phyloP scores from a whole-genome alignment of 495 filamentous ascomycete genomes.

The Sporormia fimetaria region DNA sequence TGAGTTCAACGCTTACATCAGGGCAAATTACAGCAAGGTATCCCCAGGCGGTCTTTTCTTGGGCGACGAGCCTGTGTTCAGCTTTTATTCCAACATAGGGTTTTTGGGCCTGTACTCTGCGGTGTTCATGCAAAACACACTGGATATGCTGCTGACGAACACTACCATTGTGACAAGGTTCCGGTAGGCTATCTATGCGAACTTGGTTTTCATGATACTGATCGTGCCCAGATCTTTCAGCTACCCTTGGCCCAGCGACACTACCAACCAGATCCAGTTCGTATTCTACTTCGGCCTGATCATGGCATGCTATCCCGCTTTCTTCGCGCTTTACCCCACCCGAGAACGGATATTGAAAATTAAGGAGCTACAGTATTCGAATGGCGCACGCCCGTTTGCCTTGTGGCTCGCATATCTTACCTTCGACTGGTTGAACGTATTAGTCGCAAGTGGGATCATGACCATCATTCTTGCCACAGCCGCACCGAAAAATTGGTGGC shows the following conservation, averaged over 20 bases:
- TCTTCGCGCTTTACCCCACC: slow-evolving; percentile 79
- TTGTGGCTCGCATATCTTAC: slow-evolving; percentile 63
- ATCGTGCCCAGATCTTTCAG: slow-evolving; percentile 43
- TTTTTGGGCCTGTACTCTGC: slow-evolving; percentile 34
- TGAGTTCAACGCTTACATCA: slow-evolving; percentile 55
- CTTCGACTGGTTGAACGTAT: slow-evolving; percentile 65
- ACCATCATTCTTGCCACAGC: slow-evolving; percentile 51
- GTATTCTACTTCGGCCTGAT: slow-evolving; percentile 67
- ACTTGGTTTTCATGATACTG: background rate
- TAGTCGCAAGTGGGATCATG: slow-evolving; percentile 47
- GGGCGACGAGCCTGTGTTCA: slow-evolving; percentile 52
- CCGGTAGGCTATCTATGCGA: slow-evolving; percentile 26
- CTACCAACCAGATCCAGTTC: slow-evolving; percentile 60
- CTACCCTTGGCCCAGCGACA: slow-evolving; percentile 47
- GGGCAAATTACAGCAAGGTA: slow-evolving; percentile 48
- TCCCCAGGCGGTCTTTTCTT: slow-evolving; percentile 67
- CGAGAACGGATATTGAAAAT: slow-evolving; percentile 47
- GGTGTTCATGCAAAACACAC: slow-evolving; percentile 55
- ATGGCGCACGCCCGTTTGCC: slow-evolving; percentile 52
- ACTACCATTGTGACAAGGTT: slow-evolving; percentile 53
- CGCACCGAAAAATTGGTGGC: slow-evolving; percentile 54
- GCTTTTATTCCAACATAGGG: slow-evolving; percentile 41
- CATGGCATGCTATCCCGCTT: slow-evolving; percentile 64
- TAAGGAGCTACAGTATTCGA: slow-evolving; percentile 19
- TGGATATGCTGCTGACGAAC: slow-evolving; percentile 53